A percentile compares a stretch with the other conserved stretches of the same genome.
These are phyloP conservation scores for Dactylorhiza incarnata DNA, from an alignment of 106 monocot genomes.

Conservation along the genomic window DNA sequence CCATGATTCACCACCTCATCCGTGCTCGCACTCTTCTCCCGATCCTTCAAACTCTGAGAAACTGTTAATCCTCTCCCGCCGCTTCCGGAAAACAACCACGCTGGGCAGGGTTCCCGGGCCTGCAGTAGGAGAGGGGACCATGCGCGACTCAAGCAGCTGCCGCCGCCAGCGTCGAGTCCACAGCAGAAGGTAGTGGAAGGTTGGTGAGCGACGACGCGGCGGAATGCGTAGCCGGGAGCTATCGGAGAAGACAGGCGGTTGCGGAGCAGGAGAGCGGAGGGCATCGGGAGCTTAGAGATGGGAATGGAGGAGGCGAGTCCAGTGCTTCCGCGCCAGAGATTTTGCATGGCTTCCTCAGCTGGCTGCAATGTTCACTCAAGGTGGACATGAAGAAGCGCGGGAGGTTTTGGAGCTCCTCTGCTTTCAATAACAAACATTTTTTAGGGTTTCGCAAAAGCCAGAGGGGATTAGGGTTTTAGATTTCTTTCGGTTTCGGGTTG, in stretches of 20 bases:
- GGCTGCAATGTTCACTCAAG: background rate
- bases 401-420: background rate
- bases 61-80: conserved; percentile 1
- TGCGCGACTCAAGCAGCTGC: background rate
- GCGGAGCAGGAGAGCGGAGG: conserved; percentile 7
- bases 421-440: too few relatives aligned
- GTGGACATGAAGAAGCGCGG: background rate
- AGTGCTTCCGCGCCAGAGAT: background rate
- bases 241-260: background rate
- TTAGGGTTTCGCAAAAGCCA: too few relatives aligned
- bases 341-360: background rate
- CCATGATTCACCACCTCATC: background rate
- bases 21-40: background rate
- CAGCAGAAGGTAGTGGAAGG: conserved; percentile 2
- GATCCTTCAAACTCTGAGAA: conserved; percentile 5
- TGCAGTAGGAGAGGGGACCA: conserved; percentile 6
- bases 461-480: too few relatives aligned
- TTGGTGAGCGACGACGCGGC: background rate
- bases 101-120: background rate
- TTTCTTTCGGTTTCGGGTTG: too few relatives aligned
- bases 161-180: background rate
- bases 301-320: background rate
- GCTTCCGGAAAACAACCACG: background rate
- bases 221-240: background rate
- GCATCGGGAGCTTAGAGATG: conserved; percentile 8